Evolutionary conservation across 768 basidiomycete species (phyloP).

Genomic region (Suillus subluteus): DNA sequence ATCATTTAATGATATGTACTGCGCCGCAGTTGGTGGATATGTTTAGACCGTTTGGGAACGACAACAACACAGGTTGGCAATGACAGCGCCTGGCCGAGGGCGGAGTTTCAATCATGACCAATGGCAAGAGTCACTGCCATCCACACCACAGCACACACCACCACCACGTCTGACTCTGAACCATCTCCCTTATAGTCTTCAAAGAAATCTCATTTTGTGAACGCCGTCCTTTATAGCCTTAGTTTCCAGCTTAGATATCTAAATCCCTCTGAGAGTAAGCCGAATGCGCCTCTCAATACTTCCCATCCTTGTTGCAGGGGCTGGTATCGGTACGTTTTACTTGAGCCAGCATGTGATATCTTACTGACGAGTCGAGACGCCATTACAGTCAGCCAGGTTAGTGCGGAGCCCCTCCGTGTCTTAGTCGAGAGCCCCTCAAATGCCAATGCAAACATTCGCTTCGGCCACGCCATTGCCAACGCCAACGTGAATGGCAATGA

Average conservation of each 20-base stretch:
- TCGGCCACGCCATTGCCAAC: constrained; percentile 41
- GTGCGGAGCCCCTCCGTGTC: constrained; percentile 55
- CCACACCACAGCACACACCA: background rate
- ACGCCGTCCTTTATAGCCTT: background rate
- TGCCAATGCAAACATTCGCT: constrained; percentile 38
- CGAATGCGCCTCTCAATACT: constrained; percentile 44
- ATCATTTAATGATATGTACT: no score
- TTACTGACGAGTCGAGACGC: background rate
- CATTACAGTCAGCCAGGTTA: constrained; percentile 39
- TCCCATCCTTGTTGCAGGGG: constrained; percentile 41
- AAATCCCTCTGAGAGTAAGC: background rate
- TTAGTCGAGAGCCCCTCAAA: constrained; percentile 37
- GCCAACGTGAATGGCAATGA: constrained; percentile 33
- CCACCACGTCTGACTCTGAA: background rate
- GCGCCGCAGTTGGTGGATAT: no score
- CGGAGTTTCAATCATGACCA: constrained; percentile 4
- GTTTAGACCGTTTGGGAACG: background rate
- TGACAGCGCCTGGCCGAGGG: background rate
- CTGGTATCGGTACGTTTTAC: constrained; percentile 32
- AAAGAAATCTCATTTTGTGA: constrained; percentile 1
- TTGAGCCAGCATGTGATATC: constrained; percentile 1
- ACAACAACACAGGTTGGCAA: background rate
- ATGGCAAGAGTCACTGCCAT: background rate
- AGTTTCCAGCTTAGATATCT: background rate
- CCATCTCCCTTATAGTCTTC: background rate